Evolutionary conservation across 176 grass and related monocot species (phyloP), one percentile per base, ranked within the genome.

Genomic region (Rhipidocladum racemiflorum): DNA sequence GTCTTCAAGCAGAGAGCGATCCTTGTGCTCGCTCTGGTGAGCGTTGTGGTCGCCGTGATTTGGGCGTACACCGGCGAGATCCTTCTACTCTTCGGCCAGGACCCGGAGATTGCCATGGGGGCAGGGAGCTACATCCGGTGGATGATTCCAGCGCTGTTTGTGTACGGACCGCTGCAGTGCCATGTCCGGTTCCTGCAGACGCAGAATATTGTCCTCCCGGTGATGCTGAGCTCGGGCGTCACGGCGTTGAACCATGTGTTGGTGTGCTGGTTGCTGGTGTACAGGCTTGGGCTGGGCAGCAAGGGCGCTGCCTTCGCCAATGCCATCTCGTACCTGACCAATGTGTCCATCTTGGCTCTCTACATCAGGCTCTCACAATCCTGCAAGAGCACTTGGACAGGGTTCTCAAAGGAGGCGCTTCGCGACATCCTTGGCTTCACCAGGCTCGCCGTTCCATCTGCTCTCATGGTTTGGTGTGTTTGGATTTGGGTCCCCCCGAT

Each of bases 381-480:
- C 42, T 97, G 90, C 43, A 77, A 75, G 71, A 82, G 74, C 21
- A 92, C 91, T 16, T 94, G 89, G 83, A 50, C 65, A 10, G 89
- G 87, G 18, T 59, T 92, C 45, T 90, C 91, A 20, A 90, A 73
- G 75, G 94, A 94, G 72, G 87, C 85, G 35, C 87, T 97, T 69
- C 63, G 14, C 10, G 80, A 81, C 59, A 84, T 89, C 4, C 3
- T 76, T 12, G 51, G 56, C 7, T 97, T 94, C 84, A 56, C 90
- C 75, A 81, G 67, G 45, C 79, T 97, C 29, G 94, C 88, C n/a
- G 24, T 97, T 84, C 91, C 91, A 43, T 97, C 94, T 32, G 94
- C 91, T 12, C 27, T 94, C 21, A 97, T 97, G 94, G 90, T 94
- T 70, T 97, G 94, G 94, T 97, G 65, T 83, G 85, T 80, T 83